Percentiles rank a stretch among this genome's conserved stretches.
phyloP scores from a whole-genome alignment of 768 basidiomycete species.

The Russula foetens region DNA sequence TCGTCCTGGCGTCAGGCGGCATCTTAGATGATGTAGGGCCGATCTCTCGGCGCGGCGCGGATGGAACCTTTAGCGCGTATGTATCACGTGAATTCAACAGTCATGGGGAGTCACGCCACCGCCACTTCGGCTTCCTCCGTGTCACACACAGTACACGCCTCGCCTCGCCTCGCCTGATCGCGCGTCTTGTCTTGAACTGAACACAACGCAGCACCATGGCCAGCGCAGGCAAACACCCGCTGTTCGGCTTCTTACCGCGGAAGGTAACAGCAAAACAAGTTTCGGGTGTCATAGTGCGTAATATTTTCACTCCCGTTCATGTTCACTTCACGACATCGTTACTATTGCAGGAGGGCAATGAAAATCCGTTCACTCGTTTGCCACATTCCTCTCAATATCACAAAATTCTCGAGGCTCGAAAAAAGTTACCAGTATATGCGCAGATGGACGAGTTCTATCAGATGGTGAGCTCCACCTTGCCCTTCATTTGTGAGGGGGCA shows the following conservation, averaged over 20 bases:
- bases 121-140: not conserved
- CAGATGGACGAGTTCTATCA: slow-evolving; percentile 92
- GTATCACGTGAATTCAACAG: not conserved
- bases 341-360: slow-evolving; percentile 53
- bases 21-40: not conserved
- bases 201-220: slow-evolving; percentile 1
- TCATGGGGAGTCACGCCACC: not conserved
- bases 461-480: slow-evolving; percentile 49
- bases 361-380: slow-evolving; percentile 83
- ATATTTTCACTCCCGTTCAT: not conserved
- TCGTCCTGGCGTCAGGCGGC: not conserved
- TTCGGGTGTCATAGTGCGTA: slow-evolving; percentile 34
- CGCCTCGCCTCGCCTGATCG: too few species aligned
- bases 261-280: slow-evolving; percentile 35
- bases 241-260: slow-evolving; percentile 40
- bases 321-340: not conserved
- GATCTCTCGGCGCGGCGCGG: slow-evolving; percentile 15
- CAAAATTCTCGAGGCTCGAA: slow-evolving; percentile 78
- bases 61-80: not conserved
- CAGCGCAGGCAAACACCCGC: slow-evolving; percentile 24
- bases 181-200: too few species aligned
- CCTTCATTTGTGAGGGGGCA: slow-evolving; percentile 22
- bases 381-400: slow-evolving; percentile 74
- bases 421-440: slow-evolving; percentile 82
- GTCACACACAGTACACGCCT: not conserved